Base-by-base conservation (phyloP, 2,329 filamentous ascomycete genomes). In the Stagonosporopsis chrysanthemi region DNA sequence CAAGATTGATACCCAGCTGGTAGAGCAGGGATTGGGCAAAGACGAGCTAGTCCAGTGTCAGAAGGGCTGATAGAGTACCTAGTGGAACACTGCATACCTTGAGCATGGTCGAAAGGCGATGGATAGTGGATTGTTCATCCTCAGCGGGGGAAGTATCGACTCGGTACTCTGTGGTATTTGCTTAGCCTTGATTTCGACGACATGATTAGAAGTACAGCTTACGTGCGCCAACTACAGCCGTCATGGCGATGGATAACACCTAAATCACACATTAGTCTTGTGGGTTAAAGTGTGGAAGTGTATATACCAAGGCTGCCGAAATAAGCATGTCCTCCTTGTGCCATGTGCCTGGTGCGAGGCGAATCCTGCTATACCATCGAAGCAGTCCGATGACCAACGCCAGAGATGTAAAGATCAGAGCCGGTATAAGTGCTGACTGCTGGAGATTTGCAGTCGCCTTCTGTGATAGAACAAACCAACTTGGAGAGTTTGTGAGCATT, bases 11-110 rank as follows among this genome's bases (percentile, higher is more conserved):
- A 7, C 66, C 56, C 26, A 70, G 52, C n/a, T 73, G 69, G 56
- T 73, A 76, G 51, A 74, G 46, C 24, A 73, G 61, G 15, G 66
- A 69, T 38, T 71, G 67, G 8, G 66, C 62, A 47, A 73, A 69
- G 17, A 75, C 55, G 46, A 75, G 65, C 73, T 75, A 19, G 5
- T 9, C 6, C 9, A n/a, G 9, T 23, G 29, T 56, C 14, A 47
- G 47, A 15, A n/a, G 7, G 7, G 14, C 15, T 28, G 7, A 28
- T 11, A 1, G 28, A n/a, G n/a, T 22, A 7, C 6, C 15, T 3
- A 23, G 23, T 11, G 14, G 15, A 15, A 6, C n/a, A 24, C 9
- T 22, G 5, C 15, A 5, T 33, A 68, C 70, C 47, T 66, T 68
- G 19, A 68, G 52, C 58, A 68, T 67, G 1, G 39, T 60, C n/a